phyloP scores from a whole-genome alignment of 192 early-diverging fungal genomes.

The Backusella psychrophila region DNA sequence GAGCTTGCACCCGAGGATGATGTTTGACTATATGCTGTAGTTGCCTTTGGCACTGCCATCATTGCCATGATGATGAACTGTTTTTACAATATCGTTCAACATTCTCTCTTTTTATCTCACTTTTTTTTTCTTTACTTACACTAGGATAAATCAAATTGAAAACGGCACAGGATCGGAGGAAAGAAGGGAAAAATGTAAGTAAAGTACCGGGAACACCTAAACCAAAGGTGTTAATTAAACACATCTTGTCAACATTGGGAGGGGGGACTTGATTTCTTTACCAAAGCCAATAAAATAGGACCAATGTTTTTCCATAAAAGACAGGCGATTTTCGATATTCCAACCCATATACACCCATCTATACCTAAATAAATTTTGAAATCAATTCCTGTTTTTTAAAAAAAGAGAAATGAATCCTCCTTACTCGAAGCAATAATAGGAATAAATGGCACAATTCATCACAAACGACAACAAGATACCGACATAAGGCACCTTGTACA shows the following conservation, averaged over 20 bases:
- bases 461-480: conserved; percentile 21
- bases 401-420: neutral
- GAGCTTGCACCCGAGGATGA: neutral
- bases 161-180: conserved; percentile 24
- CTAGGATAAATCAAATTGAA: conserved; percentile 34
- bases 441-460: conserved; percentile 29
- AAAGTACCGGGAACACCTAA: conserved; percentile 29
- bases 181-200: conserved; percentile 29
- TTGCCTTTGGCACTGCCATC: conserved; percentile 25
- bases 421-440: conserved; percentile 41
- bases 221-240: neutral
- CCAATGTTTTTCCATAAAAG: conserved; percentile 34
- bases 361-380: conserved; percentile 9
- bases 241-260: too few species aligned
- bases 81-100: neutral
- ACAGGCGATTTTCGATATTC: conserved; percentile 25
- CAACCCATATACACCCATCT: conserved; percentile 29
- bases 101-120: neutral
- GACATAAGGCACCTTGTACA: conserved; percentile 24
- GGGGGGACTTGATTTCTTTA: neutral
- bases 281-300: conserved; percentile 38
- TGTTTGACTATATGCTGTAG: neutral
- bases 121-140: conserved; percentile 18
- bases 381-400: neutral
- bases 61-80: conserved; percentile 36